These are phyloP conservation scores for Aspergillus nidulans DNA, from an alignment of 495 filamentous ascomycete genomes.

Conservation along the genomic window DNA sequence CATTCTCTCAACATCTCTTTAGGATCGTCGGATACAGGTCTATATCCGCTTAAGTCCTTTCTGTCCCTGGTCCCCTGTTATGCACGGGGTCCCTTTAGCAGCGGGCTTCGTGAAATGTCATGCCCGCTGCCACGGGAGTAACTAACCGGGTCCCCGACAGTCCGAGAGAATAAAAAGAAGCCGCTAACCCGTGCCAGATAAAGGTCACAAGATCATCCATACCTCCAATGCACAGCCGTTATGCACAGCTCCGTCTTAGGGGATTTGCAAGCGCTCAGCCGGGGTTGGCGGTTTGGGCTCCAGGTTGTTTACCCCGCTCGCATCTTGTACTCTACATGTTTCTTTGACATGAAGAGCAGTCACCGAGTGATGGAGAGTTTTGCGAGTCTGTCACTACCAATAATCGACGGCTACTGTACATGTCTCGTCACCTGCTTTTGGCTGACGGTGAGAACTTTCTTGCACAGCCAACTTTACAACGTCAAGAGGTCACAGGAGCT, in stretches of 20 bases:
- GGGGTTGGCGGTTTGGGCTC: background rate
- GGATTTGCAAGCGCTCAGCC: background rate
- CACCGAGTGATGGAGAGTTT: background rate
- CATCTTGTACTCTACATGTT: background rate
- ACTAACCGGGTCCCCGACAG: background rate
- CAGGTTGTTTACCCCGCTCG: background rate
- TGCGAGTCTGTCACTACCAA: background rate
- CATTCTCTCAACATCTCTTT: no score
- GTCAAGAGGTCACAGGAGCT: no score
- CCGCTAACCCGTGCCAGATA: no score
- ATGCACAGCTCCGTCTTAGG: background rate
- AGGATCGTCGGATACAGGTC: no score
- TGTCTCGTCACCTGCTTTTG: no score
- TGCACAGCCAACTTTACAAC: no score
- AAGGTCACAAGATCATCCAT: background rate
- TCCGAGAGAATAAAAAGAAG: background rate
- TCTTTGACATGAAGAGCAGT: background rate
- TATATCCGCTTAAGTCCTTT: no score
- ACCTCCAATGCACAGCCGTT: background rate
- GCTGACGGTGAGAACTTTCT: no score
- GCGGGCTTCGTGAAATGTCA: background rate
- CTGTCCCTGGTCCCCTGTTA: no score
- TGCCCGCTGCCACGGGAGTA: background rate
- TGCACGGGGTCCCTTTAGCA: no score
- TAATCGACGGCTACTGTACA: no score